phyloP scores from a whole-genome alignment of 305 asterid genomes.

The Fraxinus platypoda region DNA sequence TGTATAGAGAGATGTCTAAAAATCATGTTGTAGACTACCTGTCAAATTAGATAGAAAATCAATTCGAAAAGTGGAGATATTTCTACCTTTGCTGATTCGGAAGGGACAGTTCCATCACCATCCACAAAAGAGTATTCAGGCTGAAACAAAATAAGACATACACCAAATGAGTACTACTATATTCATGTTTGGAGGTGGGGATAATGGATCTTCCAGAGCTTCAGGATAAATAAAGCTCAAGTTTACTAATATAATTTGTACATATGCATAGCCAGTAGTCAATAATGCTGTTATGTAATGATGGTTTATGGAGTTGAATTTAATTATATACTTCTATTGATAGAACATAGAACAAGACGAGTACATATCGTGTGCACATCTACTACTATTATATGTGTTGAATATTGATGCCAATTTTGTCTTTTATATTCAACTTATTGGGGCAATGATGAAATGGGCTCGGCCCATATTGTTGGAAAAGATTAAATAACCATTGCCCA shows the following conservation, averaged over 20 bases:
- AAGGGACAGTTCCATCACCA: conserved; percentile 95
- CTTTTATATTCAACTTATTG: too few species aligned
- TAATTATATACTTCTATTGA: neutral
- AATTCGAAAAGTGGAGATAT: neutral
- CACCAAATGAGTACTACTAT: neutral
- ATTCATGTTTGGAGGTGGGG: neutral
- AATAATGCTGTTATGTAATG: neutral
- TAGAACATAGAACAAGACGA: neutral
- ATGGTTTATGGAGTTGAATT: neutral
- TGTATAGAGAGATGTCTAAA: neutral
- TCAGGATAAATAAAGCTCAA: neutral
- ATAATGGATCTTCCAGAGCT: neutral
- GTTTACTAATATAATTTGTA: neutral
- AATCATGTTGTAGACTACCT: neutral
- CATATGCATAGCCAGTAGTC: neutral
- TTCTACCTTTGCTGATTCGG: conserved; percentile 78
- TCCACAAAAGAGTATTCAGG: conserved; percentile 75
- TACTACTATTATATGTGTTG: too few species aligned
- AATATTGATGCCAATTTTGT: too few species aligned
- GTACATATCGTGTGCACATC: neutral
- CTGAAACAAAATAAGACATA: conserved; percentile 38
- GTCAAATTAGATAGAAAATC: neutral
- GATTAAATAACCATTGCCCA: too few species aligned
- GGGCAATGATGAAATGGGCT: too few species aligned
- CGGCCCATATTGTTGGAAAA: too few species aligned